Conservation (phyloP, 2,329 filamentous ascomycete genomes). For the Aspergillus sojae region DNA sequence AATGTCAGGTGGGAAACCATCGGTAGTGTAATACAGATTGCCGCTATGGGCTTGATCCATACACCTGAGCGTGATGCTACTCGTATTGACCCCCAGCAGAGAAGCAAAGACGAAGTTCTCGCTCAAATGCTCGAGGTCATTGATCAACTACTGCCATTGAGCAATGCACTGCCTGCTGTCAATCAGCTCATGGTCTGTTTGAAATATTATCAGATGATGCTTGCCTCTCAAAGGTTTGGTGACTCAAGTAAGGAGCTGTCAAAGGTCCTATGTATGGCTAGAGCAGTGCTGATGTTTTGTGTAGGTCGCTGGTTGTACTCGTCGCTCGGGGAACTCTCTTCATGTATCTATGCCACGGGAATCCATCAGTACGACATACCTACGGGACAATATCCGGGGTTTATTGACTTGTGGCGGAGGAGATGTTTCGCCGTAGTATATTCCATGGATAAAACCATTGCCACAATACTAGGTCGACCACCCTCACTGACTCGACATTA, state of each 20-base stretch:
- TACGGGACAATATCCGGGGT: not conserved
- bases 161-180: not conserved
- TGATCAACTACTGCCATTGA: not conserved
- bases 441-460: slow-evolving; percentile 6
- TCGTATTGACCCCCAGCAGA: not conserved
- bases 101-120: not conserved
- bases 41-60: not conserved
- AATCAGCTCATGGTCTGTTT: slow-evolving; percentile 2
- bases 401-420: slow-evolving; percentile 5
- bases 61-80: not conserved
- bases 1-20: not conserved
- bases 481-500: slow-evolving; percentile 5
- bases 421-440: slow-evolving; percentile 2
- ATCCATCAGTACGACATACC: not conserved
- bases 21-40: not conserved
- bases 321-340: not conserved
- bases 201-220: slow-evolving; percentile 6
- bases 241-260: slow-evolving; percentile 3
- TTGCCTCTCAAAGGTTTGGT: slow-evolving; percentile 2
- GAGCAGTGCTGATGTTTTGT: not conserved
- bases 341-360: not conserved
- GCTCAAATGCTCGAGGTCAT: not conserved
- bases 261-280: not conserved
- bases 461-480: slow-evolving; percentile 6
- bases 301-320: not conserved